These are phyloP conservation scores for Saksenaea oblongispora DNA, from an alignment of 371 early-diverging fungal genomes.

Conservation along the genomic window DNA sequence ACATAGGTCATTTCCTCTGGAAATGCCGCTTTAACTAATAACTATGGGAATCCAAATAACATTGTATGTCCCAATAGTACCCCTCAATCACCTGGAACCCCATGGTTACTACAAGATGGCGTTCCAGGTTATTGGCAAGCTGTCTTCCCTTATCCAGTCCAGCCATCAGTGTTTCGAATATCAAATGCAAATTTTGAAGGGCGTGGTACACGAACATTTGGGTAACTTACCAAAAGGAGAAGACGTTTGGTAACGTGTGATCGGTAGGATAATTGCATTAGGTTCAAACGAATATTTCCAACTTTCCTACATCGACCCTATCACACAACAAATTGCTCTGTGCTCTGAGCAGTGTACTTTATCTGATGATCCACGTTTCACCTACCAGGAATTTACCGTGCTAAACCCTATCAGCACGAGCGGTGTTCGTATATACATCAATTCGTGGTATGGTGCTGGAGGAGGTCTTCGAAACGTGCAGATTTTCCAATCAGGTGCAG, in stretches of 20 bases:
- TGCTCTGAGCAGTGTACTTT: slow-evolving; percentile 67
- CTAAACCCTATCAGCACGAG: slow-evolving; percentile 24
- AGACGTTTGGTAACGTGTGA: neutral
- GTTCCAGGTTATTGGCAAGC: slow-evolving; percentile 76
- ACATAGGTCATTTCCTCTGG: slow-evolving; percentile 51
- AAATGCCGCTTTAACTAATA: slow-evolving; percentile 29
- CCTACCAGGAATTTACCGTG: slow-evolving; percentile 69
- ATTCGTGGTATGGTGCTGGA: slow-evolving; percentile 73
- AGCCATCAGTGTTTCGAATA: slow-evolving; percentile 69
- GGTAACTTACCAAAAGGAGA: slow-evolving; percentile 16
- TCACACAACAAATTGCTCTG: slow-evolving; percentile 38
- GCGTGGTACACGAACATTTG: slow-evolving; percentile 66
- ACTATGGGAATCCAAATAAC: slow-evolving; percentile 29
- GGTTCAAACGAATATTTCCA: slow-evolving; percentile 50
- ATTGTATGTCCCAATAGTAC: slow-evolving; percentile 32
- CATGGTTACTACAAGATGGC: slow-evolving; percentile 70
- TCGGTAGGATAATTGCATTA: slow-evolving; percentile 40
- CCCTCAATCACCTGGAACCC: slow-evolving; percentile 15
- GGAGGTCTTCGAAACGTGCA: slow-evolving; percentile 73
- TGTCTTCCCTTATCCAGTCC: slow-evolving; percentile 54
- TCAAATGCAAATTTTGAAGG: slow-evolving; percentile 57
- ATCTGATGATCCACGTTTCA: slow-evolving; percentile 37
- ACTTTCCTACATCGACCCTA: slow-evolving; percentile 66
- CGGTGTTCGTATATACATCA: slow-evolving; percentile 66
- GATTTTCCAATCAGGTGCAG: slow-evolving; percentile 62